Evolutionary conservation across 208 protist genomes (phyloP).

Genomic region (Trypanosomatidae sp.): DNA sequence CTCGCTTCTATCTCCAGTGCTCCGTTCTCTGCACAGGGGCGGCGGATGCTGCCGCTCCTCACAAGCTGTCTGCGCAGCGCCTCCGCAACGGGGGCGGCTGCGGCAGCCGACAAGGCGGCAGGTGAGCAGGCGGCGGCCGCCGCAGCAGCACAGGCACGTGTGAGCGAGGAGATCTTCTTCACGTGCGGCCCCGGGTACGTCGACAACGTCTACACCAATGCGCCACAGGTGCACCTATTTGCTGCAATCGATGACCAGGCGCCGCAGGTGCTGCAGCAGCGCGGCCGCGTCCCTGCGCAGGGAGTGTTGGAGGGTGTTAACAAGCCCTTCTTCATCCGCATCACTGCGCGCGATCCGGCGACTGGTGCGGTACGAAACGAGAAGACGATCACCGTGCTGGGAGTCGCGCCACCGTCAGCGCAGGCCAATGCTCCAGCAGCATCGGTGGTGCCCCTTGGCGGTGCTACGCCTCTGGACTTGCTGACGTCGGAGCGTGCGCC

Average conservation of each 20-base stretch:
- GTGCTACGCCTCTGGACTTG: too few species aligned
- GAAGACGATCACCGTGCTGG: slow-evolving; percentile 47
- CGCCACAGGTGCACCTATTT: slow-evolving; percentile 50
- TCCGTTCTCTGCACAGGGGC: slow-evolving; percentile 38
- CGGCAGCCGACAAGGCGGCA: too few species aligned
- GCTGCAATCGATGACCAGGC: slow-evolving; percentile 51
- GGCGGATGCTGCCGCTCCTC: slow-evolving; percentile 56
- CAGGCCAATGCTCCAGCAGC: too few species aligned
- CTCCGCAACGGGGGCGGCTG: slow-evolving; percentile 10
- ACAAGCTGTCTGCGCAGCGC: slow-evolving; percentile 47
- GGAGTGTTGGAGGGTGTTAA: slow-evolving; percentile 17
- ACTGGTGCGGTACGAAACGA: slow-evolving; percentile 46
- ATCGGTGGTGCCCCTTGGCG: too few species aligned
- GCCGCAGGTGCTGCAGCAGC: slow-evolving; percentile 49
- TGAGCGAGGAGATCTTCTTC: slow-evolving; percentile 61
- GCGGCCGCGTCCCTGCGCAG: slow-evolving; percentile 58
- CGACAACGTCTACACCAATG: slow-evolving; percentile 60
- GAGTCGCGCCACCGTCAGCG: background rate
- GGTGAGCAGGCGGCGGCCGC: slow-evolving; percentile 5
- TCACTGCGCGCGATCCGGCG: slow-evolving; percentile 57
- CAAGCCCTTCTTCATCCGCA: slow-evolving; percentile 53
- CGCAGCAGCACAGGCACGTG: background rate
- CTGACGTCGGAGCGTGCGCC: too few species aligned
- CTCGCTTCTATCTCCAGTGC: slow-evolving; percentile 26
- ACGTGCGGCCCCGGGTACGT: slow-evolving; percentile 62